phyloP scores from a whole-genome alignment of 2,329 filamentous ascomycete species.

The Plenodomus biglobosus region DNA sequence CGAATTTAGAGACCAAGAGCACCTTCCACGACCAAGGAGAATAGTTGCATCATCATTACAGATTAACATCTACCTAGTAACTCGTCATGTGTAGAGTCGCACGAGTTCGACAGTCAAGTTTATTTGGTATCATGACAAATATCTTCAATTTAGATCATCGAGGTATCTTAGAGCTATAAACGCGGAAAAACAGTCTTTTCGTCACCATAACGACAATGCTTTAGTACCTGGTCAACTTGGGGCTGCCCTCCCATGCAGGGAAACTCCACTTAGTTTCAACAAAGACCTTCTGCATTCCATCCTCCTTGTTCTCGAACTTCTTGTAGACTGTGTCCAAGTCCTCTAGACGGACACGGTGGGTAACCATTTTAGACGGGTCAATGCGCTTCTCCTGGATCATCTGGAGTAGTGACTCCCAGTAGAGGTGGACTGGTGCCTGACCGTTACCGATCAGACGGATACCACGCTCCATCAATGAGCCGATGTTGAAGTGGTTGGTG shows the following conservation, averaged over 20 bases:
- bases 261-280: slow-evolving; percentile 61
- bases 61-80: too few relatives aligned
- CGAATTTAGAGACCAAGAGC: too few relatives aligned
- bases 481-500: slow-evolving; percentile 81
- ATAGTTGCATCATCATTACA: too few relatives aligned
- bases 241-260: slow-evolving; percentile 54
- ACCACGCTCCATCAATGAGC: slow-evolving; percentile 83
- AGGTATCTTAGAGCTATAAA: background rate
- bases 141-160: background rate
- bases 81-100: too few relatives aligned
- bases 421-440: slow-evolving; percentile 75
- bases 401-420: slow-evolving; percentile 77
- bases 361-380: slow-evolving; percentile 77
- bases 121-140: background rate
- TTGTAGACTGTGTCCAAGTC: slow-evolving; percentile 56
- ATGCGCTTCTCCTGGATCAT: slow-evolving; percentile 68
- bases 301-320: slow-evolving; percentile 69
- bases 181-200: background rate
- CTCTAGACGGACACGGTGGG: slow-evolving; percentile 65
- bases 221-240: slow-evolving; percentile 52
- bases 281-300: slow-evolving; percentile 80
- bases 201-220: background rate
- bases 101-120: too few relatives aligned
- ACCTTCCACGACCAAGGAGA: too few relatives aligned
- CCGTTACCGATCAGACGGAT: slow-evolving; percentile 73